Evolutionary conservation across 208 protist genomes (phyloP), one percentile per base, ranked within the genome.

Genomic region (Trypanosoma conorhini): DNA sequence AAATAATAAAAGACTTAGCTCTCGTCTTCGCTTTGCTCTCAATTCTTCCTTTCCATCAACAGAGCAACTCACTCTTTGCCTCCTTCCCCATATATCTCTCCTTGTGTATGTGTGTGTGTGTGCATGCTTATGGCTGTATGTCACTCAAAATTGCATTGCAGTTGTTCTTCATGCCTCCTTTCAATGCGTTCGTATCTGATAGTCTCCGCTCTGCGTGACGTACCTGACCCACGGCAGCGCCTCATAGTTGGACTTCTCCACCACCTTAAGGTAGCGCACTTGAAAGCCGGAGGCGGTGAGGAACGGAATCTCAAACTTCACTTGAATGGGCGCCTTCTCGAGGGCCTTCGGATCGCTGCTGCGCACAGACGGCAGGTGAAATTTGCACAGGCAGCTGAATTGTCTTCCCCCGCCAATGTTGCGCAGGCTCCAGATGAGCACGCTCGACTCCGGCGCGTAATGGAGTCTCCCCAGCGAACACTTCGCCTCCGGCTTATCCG

Each of bases 151-250:
- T 24, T 67, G 8, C 24, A 46, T 51, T 51, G 46, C 31, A 40
- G 65, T 64, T 22, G 8, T 51, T 62, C 38, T 17, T 55, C 22
- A 38, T 31, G 5, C 22, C 31, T 50, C 52, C 1, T 4, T 54
- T 66, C 88, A 94, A 57, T 91, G 73, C 5, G 83, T 98, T 12
- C 98, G 89, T 19, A 99, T 75, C 70, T 98, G 88, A 76, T 99
- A 99, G 55, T 98, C 94, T 8, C 98, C 98, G 73, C 92, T 98
- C 78, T 97, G 85, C 21, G 98, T 99, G 21, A 99, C 90, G 83
- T 99, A 99, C n/a, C 99, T 89, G 54, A 99, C 98, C 99, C 99
- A 99, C 40, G 98, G 98, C 21, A 99, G 77, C 5, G 98, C 96
- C 72, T 97, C 80, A 74, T 99, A 99, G 73, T 97, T 96, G 30